Percentiles rank a stretch among this genome's conserved stretches.
phyloP scores from a whole-genome alignment of 768 basidiomycete species.

The Nidularia sp. region DNA sequence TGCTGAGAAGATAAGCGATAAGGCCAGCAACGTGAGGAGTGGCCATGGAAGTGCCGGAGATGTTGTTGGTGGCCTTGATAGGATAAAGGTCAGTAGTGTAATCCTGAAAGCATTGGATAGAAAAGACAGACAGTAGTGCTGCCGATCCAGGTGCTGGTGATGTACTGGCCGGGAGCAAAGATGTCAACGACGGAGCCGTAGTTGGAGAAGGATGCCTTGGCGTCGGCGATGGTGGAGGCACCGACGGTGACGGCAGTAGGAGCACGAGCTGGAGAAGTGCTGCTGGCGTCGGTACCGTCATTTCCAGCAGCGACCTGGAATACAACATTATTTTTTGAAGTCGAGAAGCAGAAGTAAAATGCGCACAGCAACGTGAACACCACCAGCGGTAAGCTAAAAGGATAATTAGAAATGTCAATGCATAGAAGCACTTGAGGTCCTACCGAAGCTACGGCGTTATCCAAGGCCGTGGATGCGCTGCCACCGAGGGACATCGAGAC shows the following conservation, averaged over 20 bases:
- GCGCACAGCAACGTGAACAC: slow-evolving; percentile 14
- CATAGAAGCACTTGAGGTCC: neutral
- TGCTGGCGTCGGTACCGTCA: slow-evolving; percentile 16
- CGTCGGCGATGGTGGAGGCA: slow-evolving; percentile 23
- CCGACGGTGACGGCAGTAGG: slow-evolving; percentile 28
- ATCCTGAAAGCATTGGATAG: neutral
- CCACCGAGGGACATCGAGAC: slow-evolving; percentile 26
- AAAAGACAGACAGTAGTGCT: slow-evolving; percentile 11
- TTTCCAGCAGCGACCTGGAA: slow-evolving; percentile 21
- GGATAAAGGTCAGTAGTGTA: neutral
- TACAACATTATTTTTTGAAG: no score
- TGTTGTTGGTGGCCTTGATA: slow-evolving; percentile 17
- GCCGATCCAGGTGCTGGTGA: slow-evolving; percentile 21
- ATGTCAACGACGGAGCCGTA: slow-evolving; percentile 27
- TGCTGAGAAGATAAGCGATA: slow-evolving; percentile 28
- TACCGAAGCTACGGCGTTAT: slow-evolving; percentile 19
- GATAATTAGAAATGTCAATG: neutral
- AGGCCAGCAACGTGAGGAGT: slow-evolving; percentile 34
- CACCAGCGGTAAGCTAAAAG: slow-evolving; percentile 14
- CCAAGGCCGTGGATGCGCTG: slow-evolving; percentile 14
- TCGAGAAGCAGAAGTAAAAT: no score
- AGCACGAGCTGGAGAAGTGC: slow-evolving; percentile 24
- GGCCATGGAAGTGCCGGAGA: slow-evolving; percentile 23
- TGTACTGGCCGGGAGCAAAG: slow-evolving; percentile 27
- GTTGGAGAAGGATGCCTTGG: slow-evolving; percentile 26